Evolutionary conservation across 768 basidiomycete species (phyloP).

Genomic region (Tylopilus balloui): DNA sequence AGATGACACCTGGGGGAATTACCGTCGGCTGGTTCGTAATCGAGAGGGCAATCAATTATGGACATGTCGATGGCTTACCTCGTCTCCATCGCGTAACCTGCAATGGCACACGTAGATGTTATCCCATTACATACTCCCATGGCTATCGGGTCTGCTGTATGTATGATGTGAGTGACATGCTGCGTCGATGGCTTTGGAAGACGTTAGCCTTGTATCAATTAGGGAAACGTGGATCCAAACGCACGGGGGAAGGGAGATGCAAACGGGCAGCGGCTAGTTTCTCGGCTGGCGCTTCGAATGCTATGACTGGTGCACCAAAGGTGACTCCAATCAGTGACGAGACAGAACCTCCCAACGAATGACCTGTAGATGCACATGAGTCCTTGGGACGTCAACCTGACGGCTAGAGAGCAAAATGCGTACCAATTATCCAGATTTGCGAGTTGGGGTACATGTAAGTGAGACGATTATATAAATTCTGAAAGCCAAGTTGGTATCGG

Average conservation of each 20-base stretch:
- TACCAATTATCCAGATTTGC: slow-evolving; percentile 83
- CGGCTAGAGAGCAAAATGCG: slow-evolving; percentile 13
- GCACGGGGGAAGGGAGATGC: slow-evolving; percentile 82
- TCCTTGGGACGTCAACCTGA: not conserved
- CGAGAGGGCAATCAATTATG: not conserved
- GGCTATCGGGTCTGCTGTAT: slow-evolving; percentile 92
- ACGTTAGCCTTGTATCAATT: not conserved
- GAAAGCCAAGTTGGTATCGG: not conserved
- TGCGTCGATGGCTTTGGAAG: slow-evolving; percentile 55
- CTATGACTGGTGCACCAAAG: slow-evolving; percentile 89
- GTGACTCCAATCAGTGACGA: slow-evolving; percentile 82
- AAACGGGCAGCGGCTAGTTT: slow-evolving; percentile 66
- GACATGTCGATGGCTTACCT: slow-evolving; percentile 31
- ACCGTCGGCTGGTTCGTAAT: not conserved
- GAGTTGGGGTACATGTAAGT: slow-evolving; percentile 86
- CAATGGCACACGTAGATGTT: slow-evolving; percentile 72
- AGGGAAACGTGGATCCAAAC: slow-evolving; percentile 18
- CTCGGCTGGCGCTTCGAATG: slow-evolving; percentile 84
- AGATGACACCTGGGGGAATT: slow-evolving; percentile 68
- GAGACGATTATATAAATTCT: slow-evolving; percentile 93
- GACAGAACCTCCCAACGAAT: slow-evolving; percentile 83
- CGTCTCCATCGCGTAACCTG: slow-evolving; percentile 82
- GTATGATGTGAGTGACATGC: slow-evolving; percentile 84
- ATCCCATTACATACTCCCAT: slow-evolving; percentile 81
- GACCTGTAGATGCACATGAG: slow-evolving; percentile 33